Evolutionary conservation across 116 monocot genomes (phyloP).

Genomic region (Phalaenopsis hybrid): DNA sequence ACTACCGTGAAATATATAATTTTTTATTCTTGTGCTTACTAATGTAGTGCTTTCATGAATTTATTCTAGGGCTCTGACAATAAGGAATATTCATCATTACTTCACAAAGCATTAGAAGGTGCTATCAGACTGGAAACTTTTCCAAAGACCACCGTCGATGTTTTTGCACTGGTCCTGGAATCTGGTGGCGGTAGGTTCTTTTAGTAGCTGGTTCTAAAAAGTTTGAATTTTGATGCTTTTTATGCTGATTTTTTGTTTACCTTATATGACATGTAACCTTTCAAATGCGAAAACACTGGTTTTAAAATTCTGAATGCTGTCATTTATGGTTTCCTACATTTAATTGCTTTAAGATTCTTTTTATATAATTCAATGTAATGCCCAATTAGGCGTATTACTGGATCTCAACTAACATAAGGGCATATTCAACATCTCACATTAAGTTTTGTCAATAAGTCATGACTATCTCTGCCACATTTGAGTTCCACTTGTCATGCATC

Average conservation of each 20-base stretch:
- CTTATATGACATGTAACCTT: not conserved
- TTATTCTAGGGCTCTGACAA: constrained; percentile 61
- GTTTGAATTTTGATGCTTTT: not conserved
- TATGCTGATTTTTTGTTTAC: not conserved
- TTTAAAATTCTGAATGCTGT: not conserved
- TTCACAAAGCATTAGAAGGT: constrained; percentile 94
- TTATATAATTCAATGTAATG: not conserved
- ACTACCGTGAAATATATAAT: not conserved
- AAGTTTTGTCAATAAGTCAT: not conserved
- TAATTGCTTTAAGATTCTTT: not conserved
- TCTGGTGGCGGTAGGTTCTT: constrained; percentile 86
- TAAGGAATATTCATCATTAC: constrained; percentile 75
- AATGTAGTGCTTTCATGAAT: not conserved
- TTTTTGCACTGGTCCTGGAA: constrained; percentile 90
- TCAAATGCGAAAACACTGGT: not conserved
- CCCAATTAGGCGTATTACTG: not conserved
- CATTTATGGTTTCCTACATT: not conserved
- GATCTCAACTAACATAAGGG: too few species aligned
- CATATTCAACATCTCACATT: too few species aligned
- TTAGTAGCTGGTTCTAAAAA: not conserved
- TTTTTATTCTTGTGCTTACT: not conserved
- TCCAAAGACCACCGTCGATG: constrained; percentile 97
- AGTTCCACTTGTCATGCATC: not conserved
- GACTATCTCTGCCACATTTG: not conserved
- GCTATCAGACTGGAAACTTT: constrained; percentile 75